Base-by-base conservation (phyloP, 257 asterid genomes). In the Asclepias syriaca region DNA sequence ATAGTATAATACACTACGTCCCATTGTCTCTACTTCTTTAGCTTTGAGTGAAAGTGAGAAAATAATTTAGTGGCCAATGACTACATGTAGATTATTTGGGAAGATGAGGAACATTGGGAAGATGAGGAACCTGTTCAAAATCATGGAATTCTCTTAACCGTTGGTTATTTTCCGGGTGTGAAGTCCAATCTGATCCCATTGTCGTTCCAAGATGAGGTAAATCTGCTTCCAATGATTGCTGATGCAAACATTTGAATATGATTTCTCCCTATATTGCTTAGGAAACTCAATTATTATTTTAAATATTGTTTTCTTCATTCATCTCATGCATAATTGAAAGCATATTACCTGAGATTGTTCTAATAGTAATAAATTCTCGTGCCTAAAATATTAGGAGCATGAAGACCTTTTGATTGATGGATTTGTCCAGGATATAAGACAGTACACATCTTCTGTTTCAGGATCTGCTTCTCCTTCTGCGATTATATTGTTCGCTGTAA, bases 101-200 rank as follows among this genome's bases (percentile, higher is more conserved):
- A 83, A 71, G 69, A 76, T 13, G 89, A 80, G 43, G 65, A 16
- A 51, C 80, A n/a, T 70, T 90, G 98, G 97, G 87, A 83, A 71
- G 69, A 76, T 13, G 89, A 80, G 43, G 65, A 16, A 51, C 80
- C 58, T 65, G 34, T 65, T 72, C 80, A 45, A 51, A 77, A 72
- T 58, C 45, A 64, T 34, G 96, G 92, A 63, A 77, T 93, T 68
- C 65, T 84, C 69, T 65, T 93, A 81, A 90, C 90, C 18, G 83
- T 90, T 72, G 96, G 98, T 63, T 85, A 80, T 73, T 78, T 93
- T 40, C 96, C 96, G 0, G 96, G 96, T 45, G 65, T 93, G 53
- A 93, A 77, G 81, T 81, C 81, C 74, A 74, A 75, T 71, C 74
- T 86, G 78, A 71, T 90, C 75, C 90, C 94, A 6, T 66, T 89